A percentile compares a stretch with the other conserved stretches of the same genome.
phyloP scores from a whole-genome alignment of 176 grass and related monocot genomes.

The Lolium perenne region DNA sequence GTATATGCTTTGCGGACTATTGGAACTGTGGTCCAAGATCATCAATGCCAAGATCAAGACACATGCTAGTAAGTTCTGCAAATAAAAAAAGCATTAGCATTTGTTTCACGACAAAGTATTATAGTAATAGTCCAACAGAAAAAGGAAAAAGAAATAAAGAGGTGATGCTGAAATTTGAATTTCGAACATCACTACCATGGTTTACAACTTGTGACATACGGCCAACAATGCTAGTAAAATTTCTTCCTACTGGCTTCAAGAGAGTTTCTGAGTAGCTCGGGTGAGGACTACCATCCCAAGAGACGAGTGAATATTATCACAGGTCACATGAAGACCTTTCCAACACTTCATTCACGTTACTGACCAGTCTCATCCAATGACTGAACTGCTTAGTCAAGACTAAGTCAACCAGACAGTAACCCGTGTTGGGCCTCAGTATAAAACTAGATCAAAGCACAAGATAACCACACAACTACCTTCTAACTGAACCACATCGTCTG shows the following conservation, averaged over 20 bases:
- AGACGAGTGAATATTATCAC: neutral
- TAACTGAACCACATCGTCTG: neutral
- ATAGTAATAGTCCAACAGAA: neutral
- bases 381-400: neutral
- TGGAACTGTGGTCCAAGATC: neutral
- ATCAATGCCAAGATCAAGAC: neutral
- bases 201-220: neutral
- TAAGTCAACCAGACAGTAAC: neutral
- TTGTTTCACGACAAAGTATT: neutral
- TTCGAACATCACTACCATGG: neutral
- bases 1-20: neutral
- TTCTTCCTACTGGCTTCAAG: neutral
- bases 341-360: neutral
- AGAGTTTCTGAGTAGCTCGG: neutral
- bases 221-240: neutral
- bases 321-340: neutral
- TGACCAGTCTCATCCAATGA: neutral
- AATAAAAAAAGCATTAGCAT: neutral
- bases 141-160: neutral
- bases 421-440: neutral
- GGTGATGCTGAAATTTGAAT: neutral
- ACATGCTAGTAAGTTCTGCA: neutral
- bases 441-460: slow-evolving; percentile 17
- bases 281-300: neutral
- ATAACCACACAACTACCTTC: neutral